Evolutionary conservation across 192 early-diverging fungal genomes (phyloP).

Genomic region (Mortierella claussenii): DNA sequence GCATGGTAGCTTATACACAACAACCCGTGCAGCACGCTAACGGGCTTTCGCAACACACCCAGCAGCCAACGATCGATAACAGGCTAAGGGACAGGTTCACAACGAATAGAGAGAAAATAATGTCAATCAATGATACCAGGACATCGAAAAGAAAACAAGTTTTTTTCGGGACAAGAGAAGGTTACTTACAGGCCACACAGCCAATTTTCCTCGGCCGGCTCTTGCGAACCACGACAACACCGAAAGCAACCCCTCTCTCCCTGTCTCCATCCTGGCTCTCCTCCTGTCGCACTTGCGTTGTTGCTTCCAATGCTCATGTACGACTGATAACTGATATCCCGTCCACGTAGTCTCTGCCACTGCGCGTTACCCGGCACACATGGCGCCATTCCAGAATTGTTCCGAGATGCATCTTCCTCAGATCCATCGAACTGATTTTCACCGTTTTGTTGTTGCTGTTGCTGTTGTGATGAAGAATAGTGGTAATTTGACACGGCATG

Average conservation of each 20-base stretch:
- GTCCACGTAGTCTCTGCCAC: conserved; percentile 15
- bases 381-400: not conserved
- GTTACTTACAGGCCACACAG: conserved; percentile 37
- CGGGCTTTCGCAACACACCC: conserved; percentile 34
- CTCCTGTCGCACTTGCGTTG: not conserved
- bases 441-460: conserved; percentile 5
- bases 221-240: not conserved
- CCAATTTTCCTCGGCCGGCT: conserved; percentile 10
- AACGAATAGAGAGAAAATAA: not conserved
- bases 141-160: not conserved
- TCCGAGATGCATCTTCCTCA: not conserved
- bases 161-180: no score
- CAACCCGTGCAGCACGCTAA: conserved; percentile 26
- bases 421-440: not conserved
- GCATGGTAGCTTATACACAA: conserved; percentile 1
- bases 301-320: conserved; percentile 9
- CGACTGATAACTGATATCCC: conserved; percentile 21
- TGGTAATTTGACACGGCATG: conserved; percentile 47
- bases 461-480: conserved; percentile 32
- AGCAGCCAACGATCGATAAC: conserved; percentile 10
- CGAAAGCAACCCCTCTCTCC: conserved; percentile 8
- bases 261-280: not conserved
- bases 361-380: conserved; percentile 9
- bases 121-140: not conserved
- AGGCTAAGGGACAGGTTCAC: conserved; percentile 16